These are phyloP conservation scores for Podaxis sp. DNA, from an alignment of 768 basidiomycete genomes.

Conservation along the genomic window DNA sequence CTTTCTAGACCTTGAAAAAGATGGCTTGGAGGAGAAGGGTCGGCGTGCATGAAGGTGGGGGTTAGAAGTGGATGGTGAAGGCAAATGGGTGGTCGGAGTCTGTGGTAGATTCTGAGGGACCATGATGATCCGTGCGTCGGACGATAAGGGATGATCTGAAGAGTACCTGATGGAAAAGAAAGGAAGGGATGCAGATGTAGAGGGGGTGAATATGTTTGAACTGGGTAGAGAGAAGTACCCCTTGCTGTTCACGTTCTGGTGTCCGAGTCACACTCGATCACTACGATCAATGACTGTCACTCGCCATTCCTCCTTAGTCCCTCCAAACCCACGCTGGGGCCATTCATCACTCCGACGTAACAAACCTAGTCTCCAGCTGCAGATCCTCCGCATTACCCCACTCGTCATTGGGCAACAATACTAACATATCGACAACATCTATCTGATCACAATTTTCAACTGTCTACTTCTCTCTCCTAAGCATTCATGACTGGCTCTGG, in stretches of 20 bases:
- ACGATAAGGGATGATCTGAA: background rate
- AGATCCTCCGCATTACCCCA: background rate
- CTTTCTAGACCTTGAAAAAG: background rate
- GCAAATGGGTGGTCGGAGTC: background rate
- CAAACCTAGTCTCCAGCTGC: background rate
- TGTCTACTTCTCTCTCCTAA: constrained; percentile 22
- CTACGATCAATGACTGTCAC: background rate
- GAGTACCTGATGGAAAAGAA: background rate
- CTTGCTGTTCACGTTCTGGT: background rate
- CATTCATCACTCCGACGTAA: background rate
- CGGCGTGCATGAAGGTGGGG: background rate
- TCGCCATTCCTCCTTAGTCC: background rate
- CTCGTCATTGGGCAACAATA: background rate
- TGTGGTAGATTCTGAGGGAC: background rate
- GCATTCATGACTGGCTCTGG: background rate
- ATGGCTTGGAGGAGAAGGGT: background rate
- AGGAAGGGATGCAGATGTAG: background rate
- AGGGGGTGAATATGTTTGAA: background rate
- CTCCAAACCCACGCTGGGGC: background rate
- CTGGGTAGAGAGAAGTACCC: background rate
- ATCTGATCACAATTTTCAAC: background rate
- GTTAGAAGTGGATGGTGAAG: background rate
- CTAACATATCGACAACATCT: background rate
- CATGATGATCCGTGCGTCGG: background rate
- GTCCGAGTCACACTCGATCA: background rate